These are phyloP conservation scores for Fonsecaea erecta DNA, from an alignment of 2,329 filamentous ascomycete genomes.

Conservation along the genomic window DNA sequence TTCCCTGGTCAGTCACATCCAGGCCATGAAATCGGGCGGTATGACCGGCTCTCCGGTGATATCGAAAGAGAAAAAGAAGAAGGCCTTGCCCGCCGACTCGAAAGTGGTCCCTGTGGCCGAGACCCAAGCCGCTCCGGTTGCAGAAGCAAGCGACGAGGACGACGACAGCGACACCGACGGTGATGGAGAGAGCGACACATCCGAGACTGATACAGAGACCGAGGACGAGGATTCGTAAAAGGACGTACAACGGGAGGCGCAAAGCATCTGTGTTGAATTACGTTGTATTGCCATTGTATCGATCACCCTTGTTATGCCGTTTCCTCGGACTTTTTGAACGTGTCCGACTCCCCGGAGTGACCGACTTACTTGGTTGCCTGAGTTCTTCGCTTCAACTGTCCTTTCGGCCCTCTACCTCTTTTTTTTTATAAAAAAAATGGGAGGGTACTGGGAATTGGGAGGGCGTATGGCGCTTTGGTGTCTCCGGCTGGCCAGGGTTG, in stretches of 20 bases:
- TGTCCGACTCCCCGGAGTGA: too few relatives aligned
- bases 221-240: slow-evolving; percentile 63
- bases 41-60: slow-evolving; percentile 56
- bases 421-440: too few relatives aligned
- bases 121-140: slow-evolving; percentile 46
- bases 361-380: too few relatives aligned
- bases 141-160: slow-evolving; percentile 54
- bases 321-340: too few relatives aligned
- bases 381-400: too few relatives aligned
- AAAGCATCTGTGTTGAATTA: neutral
- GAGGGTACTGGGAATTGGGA: too few relatives aligned
- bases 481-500: too few relatives aligned
- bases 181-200: slow-evolving; percentile 60
- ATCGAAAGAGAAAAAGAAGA: slow-evolving; percentile 61
- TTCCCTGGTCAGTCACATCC: slow-evolving; percentile 89
- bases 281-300: too few relatives aligned
- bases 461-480: too few relatives aligned
- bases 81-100: slow-evolving; percentile 62
- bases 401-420: too few relatives aligned
- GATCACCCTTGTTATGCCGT: neutral
- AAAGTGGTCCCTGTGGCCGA: slow-evolving; percentile 58
- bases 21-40: slow-evolving; percentile 72
- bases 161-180: slow-evolving; percentile 69
- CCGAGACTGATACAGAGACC: slow-evolving; percentile 71
- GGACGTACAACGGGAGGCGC: neutral